These are phyloP conservation scores for Pseudonitzschia pungens DNA, from an alignment of 108 stramenopile genomes.

Conservation along the genomic window DNA sequence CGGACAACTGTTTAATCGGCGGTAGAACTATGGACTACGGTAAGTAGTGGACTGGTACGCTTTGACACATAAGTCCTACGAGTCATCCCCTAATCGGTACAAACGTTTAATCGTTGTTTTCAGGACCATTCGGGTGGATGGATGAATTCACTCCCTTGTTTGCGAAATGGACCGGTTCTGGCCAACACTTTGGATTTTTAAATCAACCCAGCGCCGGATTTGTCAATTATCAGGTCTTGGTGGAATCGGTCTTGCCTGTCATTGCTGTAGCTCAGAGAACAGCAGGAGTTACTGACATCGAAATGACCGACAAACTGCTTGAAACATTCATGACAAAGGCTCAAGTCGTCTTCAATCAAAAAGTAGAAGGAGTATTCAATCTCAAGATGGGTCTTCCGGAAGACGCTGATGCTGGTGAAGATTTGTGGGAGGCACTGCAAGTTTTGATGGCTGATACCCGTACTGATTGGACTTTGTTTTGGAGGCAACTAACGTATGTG, in stretches of 20 bases:
- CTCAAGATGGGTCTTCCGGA: conserved; percentile 65
- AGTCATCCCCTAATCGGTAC: too few species aligned
- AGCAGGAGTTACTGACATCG: conserved; percentile 26
- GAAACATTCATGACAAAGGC: conserved; percentile 52
- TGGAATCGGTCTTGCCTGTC: conserved; percentile 69
- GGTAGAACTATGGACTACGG: conserved; percentile 95
- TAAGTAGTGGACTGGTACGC: too few species aligned
- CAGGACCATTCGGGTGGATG: conserved; percentile 87
- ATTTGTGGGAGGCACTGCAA: conserved; percentile 66
- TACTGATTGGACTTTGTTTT: conserved; percentile 86
- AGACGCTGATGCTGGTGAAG: conserved; percentile 50
- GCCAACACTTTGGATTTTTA: conserved; percentile 88
- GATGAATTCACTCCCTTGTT: conserved; percentile 83
- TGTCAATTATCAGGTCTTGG: conserved; percentile 80
- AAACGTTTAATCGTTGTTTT: too few species aligned
- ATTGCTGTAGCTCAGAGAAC: conserved; percentile 55
- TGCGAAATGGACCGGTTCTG: conserved; percentile 83
- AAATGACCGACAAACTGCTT: conserved; percentile 31
- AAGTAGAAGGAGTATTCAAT: conserved; percentile 49
- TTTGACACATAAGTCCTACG: too few species aligned
- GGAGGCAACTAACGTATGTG: conserved; percentile 70
- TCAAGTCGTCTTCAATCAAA: conserved; percentile 52
- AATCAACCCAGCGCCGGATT: conserved; percentile 85
- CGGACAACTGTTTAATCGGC: conserved; percentile 85
- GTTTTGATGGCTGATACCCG: conserved; percentile 44